Conservation (phyloP, 345 rosid species). For the Gynandropsis gynandra region DNA sequence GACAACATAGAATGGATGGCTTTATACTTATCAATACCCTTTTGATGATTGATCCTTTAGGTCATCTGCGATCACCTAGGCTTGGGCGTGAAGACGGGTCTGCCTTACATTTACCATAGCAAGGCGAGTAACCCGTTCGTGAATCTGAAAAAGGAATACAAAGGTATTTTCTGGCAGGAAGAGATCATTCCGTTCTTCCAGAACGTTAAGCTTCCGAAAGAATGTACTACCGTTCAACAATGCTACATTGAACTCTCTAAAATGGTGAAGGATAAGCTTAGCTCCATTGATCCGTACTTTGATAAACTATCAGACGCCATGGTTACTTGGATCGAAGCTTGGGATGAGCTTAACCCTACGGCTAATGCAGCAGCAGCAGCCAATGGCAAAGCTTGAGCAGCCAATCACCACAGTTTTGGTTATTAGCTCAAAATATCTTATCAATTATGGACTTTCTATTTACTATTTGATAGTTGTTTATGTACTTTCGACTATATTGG, state of each 20-base stretch:
- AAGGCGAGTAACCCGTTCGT: slow-evolving; percentile 95
- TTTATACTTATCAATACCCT: slow-evolving; percentile 1
- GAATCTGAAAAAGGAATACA: slow-evolving; percentile 83
- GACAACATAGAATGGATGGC: not conserved
- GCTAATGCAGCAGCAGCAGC: slow-evolving; percentile 18
- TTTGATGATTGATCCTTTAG: slow-evolving; percentile 25
- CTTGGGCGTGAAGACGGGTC: slow-evolving; percentile 78
- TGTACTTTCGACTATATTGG: no score
- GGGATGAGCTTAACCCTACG: slow-evolving; percentile 87
- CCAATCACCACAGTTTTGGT: not conserved
- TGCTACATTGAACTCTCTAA: slow-evolving; percentile 79
- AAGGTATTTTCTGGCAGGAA: slow-evolving; percentile 95
- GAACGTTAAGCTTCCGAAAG: slow-evolving; percentile 51
- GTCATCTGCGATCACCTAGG: slow-evolving; percentile 88
- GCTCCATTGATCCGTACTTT: slow-evolving; percentile 71
- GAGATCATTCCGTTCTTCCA: slow-evolving; percentile 94
- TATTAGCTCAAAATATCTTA: not conserved
- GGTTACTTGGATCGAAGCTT: slow-evolving; percentile 93
- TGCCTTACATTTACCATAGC: slow-evolving; percentile 89
- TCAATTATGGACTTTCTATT: not conserved
- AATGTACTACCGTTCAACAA: slow-evolving; percentile 67
- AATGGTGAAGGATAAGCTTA: slow-evolving; percentile 72
- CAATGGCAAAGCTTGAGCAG: slow-evolving; percentile 41
- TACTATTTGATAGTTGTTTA: not conserved
- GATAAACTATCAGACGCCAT: slow-evolving; percentile 84